Conservation (phyloP, 495 filamentous ascomycete species). For the Amorphotheca resinae region DNA sequence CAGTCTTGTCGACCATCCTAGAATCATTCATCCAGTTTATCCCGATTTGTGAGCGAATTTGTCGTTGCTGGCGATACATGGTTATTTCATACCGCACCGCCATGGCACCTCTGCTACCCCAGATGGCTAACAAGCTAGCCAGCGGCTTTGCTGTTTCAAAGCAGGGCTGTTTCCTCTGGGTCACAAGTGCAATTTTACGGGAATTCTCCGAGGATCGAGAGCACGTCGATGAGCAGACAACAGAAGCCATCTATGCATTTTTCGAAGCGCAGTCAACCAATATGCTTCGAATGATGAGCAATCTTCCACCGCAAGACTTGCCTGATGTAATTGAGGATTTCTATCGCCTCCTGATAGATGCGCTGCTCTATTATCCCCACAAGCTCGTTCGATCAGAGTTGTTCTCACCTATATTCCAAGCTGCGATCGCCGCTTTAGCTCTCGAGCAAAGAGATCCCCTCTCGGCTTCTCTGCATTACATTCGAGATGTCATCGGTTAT, state of each 20-base stretch:
- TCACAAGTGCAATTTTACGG: conserved; percentile 83
- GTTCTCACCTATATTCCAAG: conserved; percentile 71
- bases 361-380: conserved; percentile 81
- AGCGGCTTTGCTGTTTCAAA: conserved; percentile 71
- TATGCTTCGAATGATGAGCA: conserved; percentile 81
- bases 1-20: conserved; percentile 68
- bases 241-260: conserved; percentile 82
- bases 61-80: conserved; percentile 92
- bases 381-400: conserved; percentile 65
- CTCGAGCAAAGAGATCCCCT: conserved; percentile 85
- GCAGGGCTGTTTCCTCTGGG: conserved; percentile 97
- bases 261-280: conserved; percentile 82
- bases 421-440: conserved; percentile 69
- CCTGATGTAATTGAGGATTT: conserved; percentile 99
- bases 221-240: conserved; percentile 68
- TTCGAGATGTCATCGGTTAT: conserved; percentile 86
- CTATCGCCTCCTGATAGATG: conserved; percentile 83
- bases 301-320: conserved; percentile 71
- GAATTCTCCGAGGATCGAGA: conserved; percentile 88
- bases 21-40: conserved; percentile 72
- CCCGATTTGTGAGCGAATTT: conserved; percentile 87
- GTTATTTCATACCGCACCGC: conserved; percentile 87
- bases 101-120: conserved; percentile 71
- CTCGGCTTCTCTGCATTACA: conserved; percentile 81
- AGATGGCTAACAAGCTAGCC: conserved; percentile 76